A percentile compares a stretch with the other conserved stretches of the same genome.
phyloP scores from a whole-genome alignment of 2,329 filamentous ascomycete genomes.

The Alternaria hordeiaustralica region DNA sequence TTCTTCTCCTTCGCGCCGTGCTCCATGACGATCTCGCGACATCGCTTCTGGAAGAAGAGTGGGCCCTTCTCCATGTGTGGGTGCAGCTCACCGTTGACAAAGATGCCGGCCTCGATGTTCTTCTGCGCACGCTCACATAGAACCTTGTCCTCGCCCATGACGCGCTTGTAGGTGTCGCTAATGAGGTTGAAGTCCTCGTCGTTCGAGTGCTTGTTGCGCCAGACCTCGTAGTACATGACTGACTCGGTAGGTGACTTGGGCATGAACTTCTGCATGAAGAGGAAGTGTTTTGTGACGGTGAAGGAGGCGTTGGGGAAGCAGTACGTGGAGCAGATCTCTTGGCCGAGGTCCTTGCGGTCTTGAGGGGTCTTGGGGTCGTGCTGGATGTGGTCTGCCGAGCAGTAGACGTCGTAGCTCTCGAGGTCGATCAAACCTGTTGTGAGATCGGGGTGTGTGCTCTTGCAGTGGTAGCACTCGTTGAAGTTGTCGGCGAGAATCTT shows the following conservation, averaged over 20 bases:
- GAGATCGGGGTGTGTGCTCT: conserved; percentile 65
- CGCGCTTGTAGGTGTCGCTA: conserved; percentile 66
- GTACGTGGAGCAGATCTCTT: conserved; percentile 41
- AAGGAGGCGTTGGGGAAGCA: conserved; percentile 42
- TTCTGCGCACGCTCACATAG: conserved; percentile 66
- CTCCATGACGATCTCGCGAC: conserved; percentile 57
- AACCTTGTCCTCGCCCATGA: conserved; percentile 70
- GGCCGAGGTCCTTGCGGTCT: conserved; percentile 30
- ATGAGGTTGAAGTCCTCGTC: conserved; percentile 65
- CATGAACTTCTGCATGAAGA: conserved; percentile 69
- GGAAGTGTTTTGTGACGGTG: conserved; percentile 57
- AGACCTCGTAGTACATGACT: conserved; percentile 68
- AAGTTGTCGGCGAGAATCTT: conserved; percentile 62
- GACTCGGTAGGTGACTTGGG: conserved; percentile 60
- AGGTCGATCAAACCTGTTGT: conserved; percentile 63
- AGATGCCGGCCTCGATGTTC: conserved; percentile 68
- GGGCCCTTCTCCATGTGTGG: conserved; percentile 66
- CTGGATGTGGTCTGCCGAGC: conserved; percentile 40
- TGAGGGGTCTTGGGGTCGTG: conserved; percentile 41
- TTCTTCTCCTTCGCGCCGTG: conserved; percentile 58
- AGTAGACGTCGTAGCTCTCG: conserved; percentile 56
- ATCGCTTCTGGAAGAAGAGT: conserved; percentile 62
- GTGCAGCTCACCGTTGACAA: conserved; percentile 68
- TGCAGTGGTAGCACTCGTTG: conserved; percentile 71
- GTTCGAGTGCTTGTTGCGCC: conserved; percentile 65